phyloP scores from a whole-genome alignment of 179 eudicot genomes.

The Beta macrorhiza region DNA sequence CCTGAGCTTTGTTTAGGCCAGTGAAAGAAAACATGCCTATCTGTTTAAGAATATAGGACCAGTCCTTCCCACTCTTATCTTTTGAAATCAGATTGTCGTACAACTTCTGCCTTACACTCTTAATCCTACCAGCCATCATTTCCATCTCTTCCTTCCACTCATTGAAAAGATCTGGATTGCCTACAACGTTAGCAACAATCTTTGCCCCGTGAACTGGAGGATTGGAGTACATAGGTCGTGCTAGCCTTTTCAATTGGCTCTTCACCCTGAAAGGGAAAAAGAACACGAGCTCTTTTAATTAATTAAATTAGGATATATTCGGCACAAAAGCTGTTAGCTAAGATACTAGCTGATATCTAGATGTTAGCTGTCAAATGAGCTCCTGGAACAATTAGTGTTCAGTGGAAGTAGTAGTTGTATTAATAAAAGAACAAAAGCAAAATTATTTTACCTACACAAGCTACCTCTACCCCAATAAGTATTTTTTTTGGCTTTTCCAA shows the following conservation, averaged over 20 bases:
- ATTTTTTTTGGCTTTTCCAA: no score
- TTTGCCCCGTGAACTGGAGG: slow-evolving; percentile 94
- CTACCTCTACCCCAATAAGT: no score
- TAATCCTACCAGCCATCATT: slow-evolving; percentile 96
- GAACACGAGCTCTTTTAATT: not conserved
- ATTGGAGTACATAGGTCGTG: slow-evolving; percentile 96
- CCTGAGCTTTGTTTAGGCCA: slow-evolving; percentile 94
- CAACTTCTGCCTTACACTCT: slow-evolving; percentile 70
- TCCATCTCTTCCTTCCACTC: slow-evolving; percentile 98
- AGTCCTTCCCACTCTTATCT: slow-evolving; percentile 86
- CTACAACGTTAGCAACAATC: slow-evolving; percentile 88
- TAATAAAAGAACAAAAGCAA: no score
- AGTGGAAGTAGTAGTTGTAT: no score
- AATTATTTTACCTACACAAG: no score
- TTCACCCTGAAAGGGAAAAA: slow-evolving; percentile 54
- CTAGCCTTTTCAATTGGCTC: slow-evolving; percentile 89
- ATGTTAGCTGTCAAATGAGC: no score
- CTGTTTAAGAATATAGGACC: slow-evolving; percentile 91
- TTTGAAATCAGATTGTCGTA: slow-evolving; percentile 62
- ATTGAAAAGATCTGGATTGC: slow-evolving; percentile 59
- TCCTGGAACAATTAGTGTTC: no score
- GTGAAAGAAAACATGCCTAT: slow-evolving; percentile 99
- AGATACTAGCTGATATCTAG: no score
- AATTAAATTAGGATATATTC: not conserved
- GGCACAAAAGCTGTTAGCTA: no score